These are phyloP conservation scores for Vinca major DNA, from an alignment of 305 asterid genomes.

Conservation along the genomic window DNA sequence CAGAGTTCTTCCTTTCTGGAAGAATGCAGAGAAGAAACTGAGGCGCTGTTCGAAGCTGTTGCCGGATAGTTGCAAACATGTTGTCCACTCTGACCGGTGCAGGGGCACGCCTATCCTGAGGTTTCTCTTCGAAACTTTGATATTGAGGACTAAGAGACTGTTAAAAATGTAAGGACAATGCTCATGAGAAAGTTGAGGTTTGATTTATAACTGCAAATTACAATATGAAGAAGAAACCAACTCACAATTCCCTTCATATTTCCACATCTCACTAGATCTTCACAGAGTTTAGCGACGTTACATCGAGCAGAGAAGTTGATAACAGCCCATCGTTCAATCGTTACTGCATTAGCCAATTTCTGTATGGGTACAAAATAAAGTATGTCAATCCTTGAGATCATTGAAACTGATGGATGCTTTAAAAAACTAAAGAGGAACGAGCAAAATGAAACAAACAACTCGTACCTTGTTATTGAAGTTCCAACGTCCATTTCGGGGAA, in stretches of 20 bases:
- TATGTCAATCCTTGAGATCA: no score
- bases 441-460: no score
- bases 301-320: slow-evolving; percentile 58
- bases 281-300: slow-evolving; percentile 22
- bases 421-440: no score
- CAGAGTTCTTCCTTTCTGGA: slow-evolving; percentile 58
- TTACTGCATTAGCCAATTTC: slow-evolving; percentile 31
- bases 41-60: slow-evolving; percentile 42
- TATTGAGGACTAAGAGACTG: slow-evolving; percentile 24
- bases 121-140: slow-evolving; percentile 30
- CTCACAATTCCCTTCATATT: slow-evolving; percentile 59
- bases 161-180: not conserved
- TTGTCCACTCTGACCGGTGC: slow-evolving; percentile 48
- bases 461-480: slow-evolving; percentile 61
- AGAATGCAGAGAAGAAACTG: slow-evolving; percentile 56
- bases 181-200: no score
- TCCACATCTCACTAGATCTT: slow-evolving; percentile 34
- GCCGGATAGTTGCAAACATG: slow-evolving; percentile 31
- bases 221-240: not conserved
- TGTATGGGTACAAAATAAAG: slow-evolving; percentile 13
- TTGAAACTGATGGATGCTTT: no score
- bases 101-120: slow-evolving; percentile 31
- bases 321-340: slow-evolving; percentile 33
- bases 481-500: slow-evolving; percentile 60
- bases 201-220: no score